A percentile compares a stretch with the other conserved stretches of the same genome.
phyloP scores from a whole-genome alignment of 2,329 filamentous ascomycete genomes.

The Pestalotiopsis sp. region DNA sequence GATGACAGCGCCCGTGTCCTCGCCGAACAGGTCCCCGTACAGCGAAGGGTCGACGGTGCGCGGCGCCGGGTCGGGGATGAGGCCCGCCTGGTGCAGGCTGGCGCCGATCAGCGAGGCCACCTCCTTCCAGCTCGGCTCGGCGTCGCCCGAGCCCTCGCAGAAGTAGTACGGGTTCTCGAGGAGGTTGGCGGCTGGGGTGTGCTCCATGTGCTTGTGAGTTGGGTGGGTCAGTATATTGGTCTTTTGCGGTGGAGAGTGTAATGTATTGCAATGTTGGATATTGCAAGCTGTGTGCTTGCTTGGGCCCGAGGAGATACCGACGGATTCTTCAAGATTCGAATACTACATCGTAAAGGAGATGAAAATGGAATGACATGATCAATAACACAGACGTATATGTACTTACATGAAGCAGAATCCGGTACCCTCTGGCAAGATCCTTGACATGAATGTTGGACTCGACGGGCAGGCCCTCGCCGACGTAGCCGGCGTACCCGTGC shows the following conservation, averaged over 20 bases:
- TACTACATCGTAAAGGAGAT: too few species aligned
- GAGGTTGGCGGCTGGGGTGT: slow-evolving; percentile 27
- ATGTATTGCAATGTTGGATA: not conserved
- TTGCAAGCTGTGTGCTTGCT: not conserved
- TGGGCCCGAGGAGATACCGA: not conserved
- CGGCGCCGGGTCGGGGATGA: slow-evolving; percentile 37
- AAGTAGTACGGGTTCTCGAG: slow-evolving; percentile 52
- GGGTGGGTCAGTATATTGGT: not conserved
- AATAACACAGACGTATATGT: not conserved
- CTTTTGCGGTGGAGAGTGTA: not conserved
- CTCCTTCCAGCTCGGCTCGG: slow-evolving; percentile 45
- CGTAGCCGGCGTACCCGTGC: slow-evolving; percentile 46
- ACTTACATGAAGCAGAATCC: slow-evolving; percentile 41
- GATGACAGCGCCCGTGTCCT: slow-evolving; percentile 36
- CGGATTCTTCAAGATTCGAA: too few species aligned
- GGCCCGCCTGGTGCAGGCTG: slow-evolving; percentile 37
- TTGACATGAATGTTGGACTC: slow-evolving; percentile 47
- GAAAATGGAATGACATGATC: not conserved
- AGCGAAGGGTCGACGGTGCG: slow-evolving; percentile 35
- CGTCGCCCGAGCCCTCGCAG: slow-evolving; percentile 41
- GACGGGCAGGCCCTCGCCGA: slow-evolving; percentile 44
- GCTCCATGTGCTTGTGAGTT: slow-evolving; percentile 37
- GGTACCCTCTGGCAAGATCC: slow-evolving; percentile 48
- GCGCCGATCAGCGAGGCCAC: slow-evolving; percentile 39
- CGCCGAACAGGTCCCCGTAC: slow-evolving; percentile 43